Percentiles rank a stretch among this genome's conserved stretches.
phyloP scores from a whole-genome alignment of 192 early-diverging fungal species.

The Entomortierella lignicola region DNA sequence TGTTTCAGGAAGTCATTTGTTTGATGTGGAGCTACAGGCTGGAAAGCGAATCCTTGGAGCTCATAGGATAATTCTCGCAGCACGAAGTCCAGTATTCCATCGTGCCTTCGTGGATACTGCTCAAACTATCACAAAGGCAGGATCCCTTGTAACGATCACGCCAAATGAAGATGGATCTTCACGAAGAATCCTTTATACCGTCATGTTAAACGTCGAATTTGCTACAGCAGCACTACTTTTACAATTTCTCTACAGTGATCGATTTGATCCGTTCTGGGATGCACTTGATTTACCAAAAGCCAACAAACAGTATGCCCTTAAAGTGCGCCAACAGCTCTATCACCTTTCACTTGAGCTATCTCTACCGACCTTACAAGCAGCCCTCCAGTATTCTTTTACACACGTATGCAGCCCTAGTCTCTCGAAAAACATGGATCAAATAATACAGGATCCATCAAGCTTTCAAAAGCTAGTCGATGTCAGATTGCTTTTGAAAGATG shows the following conservation, averaged over 20 bases:
- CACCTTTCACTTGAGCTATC: conserved; percentile 44
- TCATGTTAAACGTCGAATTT: conserved; percentile 42
- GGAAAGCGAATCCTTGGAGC: conserved; percentile 54
- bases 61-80: conserved; percentile 60
- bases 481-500: conserved; percentile 48
- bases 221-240: conserved; percentile 56
- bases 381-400: conserved; percentile 55
- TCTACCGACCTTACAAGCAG: conserved; percentile 52
- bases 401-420: conserved; percentile 46
- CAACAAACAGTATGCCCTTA: conserved; percentile 14
- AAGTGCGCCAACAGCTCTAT: conserved; percentile 54
- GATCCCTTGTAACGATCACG: conserved; percentile 23
- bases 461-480: conserved; percentile 30
- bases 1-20: conserved; percentile 42
- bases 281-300: conserved; percentile 14
- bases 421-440: conserved; percentile 17
- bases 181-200: conserved; percentile 12
- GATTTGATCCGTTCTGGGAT: conserved; percentile 60
- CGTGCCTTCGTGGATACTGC: conserved; percentile 26
- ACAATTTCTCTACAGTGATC: conserved; percentile 67
- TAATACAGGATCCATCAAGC: conserved; percentile 1
- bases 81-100: conserved; percentile 54
- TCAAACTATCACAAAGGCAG: not conserved
- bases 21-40: conserved; percentile 61
- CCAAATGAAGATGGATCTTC: not conserved